phyloP scores from a whole-genome alignment of 108 stramenopile species.

The Skeletonema marinoi region DNA sequence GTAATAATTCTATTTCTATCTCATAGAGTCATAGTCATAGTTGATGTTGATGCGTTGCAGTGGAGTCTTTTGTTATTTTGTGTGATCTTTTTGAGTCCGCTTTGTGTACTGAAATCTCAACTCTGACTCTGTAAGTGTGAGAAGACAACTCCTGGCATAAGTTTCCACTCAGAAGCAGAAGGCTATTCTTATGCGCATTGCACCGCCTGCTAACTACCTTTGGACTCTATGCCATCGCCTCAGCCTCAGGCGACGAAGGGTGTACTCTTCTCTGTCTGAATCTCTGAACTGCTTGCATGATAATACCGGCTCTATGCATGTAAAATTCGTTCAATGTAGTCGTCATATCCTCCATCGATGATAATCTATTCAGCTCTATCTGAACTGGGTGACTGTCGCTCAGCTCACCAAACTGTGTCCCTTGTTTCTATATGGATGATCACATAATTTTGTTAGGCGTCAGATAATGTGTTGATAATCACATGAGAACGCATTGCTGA shows the following conservation, averaged over 20 bases:
- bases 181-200: too few species aligned
- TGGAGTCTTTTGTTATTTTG: too few species aligned
- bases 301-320: slow-evolving; percentile 4
- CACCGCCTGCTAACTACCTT: too few species aligned
- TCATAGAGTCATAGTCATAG: too few species aligned
- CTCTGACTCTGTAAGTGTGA: too few species aligned
- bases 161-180: too few species aligned
- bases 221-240: background rate
- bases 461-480: background rate
- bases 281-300: slow-evolving; percentile 12
- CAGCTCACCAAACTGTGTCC: slow-evolving; percentile 34
- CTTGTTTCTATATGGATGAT: slow-evolving; percentile 27
- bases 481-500: background rate
- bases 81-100: too few species aligned
- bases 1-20: too few species aligned
- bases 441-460: background rate
- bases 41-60: too few species aligned
- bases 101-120: too few species aligned
- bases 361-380: background rate
- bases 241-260: background rate
- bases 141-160: too few species aligned
- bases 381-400: slow-evolving; percentile 27
- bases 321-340: slow-evolving; percentile 22
- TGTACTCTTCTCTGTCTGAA: slow-evolving; percentile 7
- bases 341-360: slow-evolving; percentile 8